Evolutionary conservation across 2,329 filamentous ascomycete genomes (phyloP).

Genomic region (Sporothrix brunneoviolacea): DNA sequence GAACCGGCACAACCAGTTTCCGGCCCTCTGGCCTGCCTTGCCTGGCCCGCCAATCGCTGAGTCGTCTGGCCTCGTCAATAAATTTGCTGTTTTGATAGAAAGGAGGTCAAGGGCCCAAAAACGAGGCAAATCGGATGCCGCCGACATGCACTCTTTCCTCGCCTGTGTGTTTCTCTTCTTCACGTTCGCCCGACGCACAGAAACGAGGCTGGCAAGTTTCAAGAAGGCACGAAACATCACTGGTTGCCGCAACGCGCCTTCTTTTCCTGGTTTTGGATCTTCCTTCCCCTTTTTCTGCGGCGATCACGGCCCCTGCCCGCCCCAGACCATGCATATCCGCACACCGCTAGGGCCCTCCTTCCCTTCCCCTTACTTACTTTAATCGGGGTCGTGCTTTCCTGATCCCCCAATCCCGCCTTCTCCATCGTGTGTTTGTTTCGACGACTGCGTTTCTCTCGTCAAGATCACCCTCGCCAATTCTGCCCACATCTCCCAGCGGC

Average conservation of each 20-base stretch:
- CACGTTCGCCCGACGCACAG: no score
- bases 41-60: no score
- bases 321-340: neutral
- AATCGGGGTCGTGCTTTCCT: constrained; percentile 1
- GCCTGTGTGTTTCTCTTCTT: no score
- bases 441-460: neutral
- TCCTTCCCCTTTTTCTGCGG: neutral
- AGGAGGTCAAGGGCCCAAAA: no score
- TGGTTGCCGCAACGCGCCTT: neutral
- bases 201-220: no score
- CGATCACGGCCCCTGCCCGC: neutral
- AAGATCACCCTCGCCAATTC: no score
- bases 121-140: neutral
- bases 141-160: neutral
- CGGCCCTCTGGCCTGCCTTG: no score
- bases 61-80: no score
- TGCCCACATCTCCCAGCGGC: no score
- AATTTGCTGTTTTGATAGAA: no score
- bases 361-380: neutral
- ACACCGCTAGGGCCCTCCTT: constrained; percentile 2
- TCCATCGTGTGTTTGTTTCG: neutral
- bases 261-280: neutral
- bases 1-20: no score
- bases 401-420: neutral
- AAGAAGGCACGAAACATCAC: no score